A percentile compares a stretch with the other conserved stretches of the same genome.
Evolutionary conservation across 805 yeast species (phyloP).

Genomic region (Nakazawaea pomicola): DNA sequence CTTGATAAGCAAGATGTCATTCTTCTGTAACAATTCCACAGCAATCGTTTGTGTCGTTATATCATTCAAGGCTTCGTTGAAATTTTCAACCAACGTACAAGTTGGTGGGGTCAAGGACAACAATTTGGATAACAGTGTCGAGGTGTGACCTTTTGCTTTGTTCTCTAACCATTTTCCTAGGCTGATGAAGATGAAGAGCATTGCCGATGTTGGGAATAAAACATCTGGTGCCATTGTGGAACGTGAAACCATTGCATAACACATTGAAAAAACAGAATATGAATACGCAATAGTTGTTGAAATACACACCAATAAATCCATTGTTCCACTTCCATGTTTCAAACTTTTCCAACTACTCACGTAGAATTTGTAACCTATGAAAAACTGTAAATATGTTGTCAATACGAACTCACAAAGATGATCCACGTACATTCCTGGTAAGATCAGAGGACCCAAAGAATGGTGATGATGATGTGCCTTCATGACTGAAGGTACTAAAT

Average conservation of each 20-base stretch:
- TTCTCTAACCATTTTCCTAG: conserved; percentile 91
- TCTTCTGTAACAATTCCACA: conserved; percentile 70
- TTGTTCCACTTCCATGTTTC: conserved; percentile 68
- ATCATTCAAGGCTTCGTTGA: conserved; percentile 6
- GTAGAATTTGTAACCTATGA: conserved; percentile 65
- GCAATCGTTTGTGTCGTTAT: conserved; percentile 47
- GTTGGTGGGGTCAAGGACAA: conserved; percentile 75
- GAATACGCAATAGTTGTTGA: conserved; percentile 76
- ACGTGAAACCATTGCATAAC: conserved; percentile 40
- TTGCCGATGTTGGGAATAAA: conserved; percentile 80
- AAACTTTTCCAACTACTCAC: conserved; percentile 60
- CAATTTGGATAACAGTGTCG: conserved; percentile 78
- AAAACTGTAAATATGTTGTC: conserved; percentile 56
- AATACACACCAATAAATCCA: conserved; percentile 86
- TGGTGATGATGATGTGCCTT: conserved; percentile 15
- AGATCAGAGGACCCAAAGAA: conserved; percentile 28
- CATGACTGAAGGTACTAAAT: conserved; percentile 36
- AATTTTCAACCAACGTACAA: conserved; percentile 57
- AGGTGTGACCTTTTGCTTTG: conserved; percentile 89
- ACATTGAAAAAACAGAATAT: conserved; percentile 65
- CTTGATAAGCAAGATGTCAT: conserved; percentile 70
- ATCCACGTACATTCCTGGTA: conserved; percentile 63
- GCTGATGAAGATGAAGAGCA: conserved; percentile 80
- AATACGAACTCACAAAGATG: conserved; percentile 55
- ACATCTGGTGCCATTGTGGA: conserved; percentile 53